Evolutionary conservation across 495 filamentous ascomycete genomes (phyloP).

Genomic region (Penicillium manginii): DNA sequence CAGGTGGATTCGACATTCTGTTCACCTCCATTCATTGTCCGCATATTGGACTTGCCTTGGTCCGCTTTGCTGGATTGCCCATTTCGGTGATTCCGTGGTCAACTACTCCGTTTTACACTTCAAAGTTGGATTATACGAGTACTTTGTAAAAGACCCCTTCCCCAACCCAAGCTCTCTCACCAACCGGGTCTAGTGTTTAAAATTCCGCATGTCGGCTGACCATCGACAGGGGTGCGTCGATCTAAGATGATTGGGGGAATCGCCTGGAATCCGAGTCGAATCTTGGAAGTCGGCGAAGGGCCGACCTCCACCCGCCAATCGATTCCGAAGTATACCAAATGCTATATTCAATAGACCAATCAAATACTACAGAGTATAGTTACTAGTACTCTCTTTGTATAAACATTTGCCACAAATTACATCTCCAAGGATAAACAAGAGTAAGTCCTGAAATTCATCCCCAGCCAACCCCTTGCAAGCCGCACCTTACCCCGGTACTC

Average conservation of each 20-base stretch:
- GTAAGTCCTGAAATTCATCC: not conserved
- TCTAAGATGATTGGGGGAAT: slow-evolving; percentile 26
- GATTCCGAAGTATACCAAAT: not conserved
- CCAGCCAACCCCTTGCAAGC: not conserved
- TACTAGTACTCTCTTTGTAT: too few species aligned
- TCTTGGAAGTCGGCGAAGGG: slow-evolving; percentile 8
- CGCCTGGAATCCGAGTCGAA: slow-evolving; percentile 25
- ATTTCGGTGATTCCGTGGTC: slow-evolving; percentile 25
- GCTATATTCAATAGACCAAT: too few species aligned
- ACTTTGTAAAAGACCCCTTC: not conserved
- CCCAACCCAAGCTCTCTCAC: not conserved
- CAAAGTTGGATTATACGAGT: not conserved
- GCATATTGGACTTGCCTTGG: slow-evolving; percentile 9
- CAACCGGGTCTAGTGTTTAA: not conserved
- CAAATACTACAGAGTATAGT: too few species aligned
- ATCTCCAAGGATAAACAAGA: not conserved
- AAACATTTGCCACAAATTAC: too few species aligned
- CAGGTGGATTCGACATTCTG: not conserved
- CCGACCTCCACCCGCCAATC: slow-evolving; percentile 19
- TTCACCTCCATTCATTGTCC: slow-evolving; percentile 14
- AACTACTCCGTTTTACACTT: not conserved
- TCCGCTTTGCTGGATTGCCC: slow-evolving; percentile 18
- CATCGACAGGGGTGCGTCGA: slow-evolving; percentile 20
- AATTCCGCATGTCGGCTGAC: slow-evolving; percentile 30
- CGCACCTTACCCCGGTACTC: not conserved